phyloP scores from a whole-genome alignment of 495 filamentous ascomycete species.

The Aspergillus bertholletiae region DNA sequence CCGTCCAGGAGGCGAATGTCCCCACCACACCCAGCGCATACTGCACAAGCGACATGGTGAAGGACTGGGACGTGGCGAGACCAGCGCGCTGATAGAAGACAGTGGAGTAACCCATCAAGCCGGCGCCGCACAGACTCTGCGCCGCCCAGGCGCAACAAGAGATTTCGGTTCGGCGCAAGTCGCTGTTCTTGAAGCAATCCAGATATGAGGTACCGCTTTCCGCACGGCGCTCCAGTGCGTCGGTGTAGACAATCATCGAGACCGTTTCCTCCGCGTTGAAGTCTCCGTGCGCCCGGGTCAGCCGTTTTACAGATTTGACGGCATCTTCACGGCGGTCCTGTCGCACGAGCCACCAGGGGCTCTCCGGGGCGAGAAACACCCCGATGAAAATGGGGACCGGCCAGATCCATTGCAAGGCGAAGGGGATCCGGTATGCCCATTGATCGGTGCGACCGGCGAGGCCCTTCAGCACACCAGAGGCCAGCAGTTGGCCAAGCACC shows the following conservation, averaged over 20 bases:
- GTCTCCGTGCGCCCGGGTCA: slow-evolving; percentile 50
- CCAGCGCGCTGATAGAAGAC: slow-evolving; percentile 2
- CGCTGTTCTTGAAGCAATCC: slow-evolving; percentile 70
- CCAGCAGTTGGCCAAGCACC: slow-evolving; percentile 71
- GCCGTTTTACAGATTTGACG: slow-evolving; percentile 57
- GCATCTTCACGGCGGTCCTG: slow-evolving; percentile 63
- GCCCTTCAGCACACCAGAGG: slow-evolving; percentile 62
- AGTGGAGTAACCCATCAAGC: neutral
- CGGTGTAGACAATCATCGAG: slow-evolving; percentile 81
- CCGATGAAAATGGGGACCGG: slow-evolving; percentile 66
- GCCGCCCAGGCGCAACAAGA: slow-evolving; percentile 74
- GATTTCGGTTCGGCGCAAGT: slow-evolving; percentile 71
- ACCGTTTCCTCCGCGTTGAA: slow-evolving; percentile 70
- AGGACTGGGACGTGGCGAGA: neutral
- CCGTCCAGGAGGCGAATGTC: slow-evolving; percentile 49
- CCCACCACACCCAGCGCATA: slow-evolving; percentile 19
- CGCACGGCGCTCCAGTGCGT: slow-evolving; percentile 63
- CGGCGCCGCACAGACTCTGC: slow-evolving; percentile 62
- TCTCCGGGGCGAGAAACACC: slow-evolving; percentile 66
- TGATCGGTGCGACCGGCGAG: slow-evolving; percentile 51
- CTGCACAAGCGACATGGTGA: slow-evolving; percentile 1
- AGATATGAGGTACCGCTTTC: slow-evolving; percentile 58
- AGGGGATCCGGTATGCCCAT: slow-evolving; percentile 65
- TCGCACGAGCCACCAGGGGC: slow-evolving; percentile 76
- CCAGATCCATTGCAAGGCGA: slow-evolving; percentile 80